Evolutionary conservation across 1,139 yeast genomes (phyloP), one percentile per base, ranked within the genome.

Genomic region (Pichia sp.): DNA sequence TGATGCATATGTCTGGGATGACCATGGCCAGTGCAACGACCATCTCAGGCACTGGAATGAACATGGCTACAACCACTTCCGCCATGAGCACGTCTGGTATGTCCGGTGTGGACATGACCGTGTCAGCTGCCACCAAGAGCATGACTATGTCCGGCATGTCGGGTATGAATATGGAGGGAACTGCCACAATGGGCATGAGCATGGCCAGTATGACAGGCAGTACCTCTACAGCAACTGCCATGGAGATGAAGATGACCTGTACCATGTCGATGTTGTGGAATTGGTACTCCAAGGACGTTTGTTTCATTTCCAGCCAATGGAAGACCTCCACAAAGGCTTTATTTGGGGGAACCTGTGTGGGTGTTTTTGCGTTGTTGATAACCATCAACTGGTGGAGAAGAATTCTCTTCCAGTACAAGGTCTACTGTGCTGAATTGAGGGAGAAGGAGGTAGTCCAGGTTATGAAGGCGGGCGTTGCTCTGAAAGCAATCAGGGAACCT

Each of bases 341-440:
- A 66, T 84, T 85, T 72, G 90, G 86, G 8, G 90, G 89, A 10
- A 75, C 87, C 0, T 85, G 90, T 68, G 73, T 85, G 45, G 89
- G 88, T 10, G 81, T 81, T 4, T 79, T 83, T 64, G 70, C 77
- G 32, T 67, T 85, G 55, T 84, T 81, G 4, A 67, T 83, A 42
- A 75, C 77, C 7, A 72, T 82, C 11, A 84, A 82, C 63, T 77
- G 84, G 79, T 68, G 82, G 54, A 78, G 80, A 61, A 72, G 88
- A 32, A 66, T 79, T 36, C 73, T 79, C 47, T 72, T 82, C 47
- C 87, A 83, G 61, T 81, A 79, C 58, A 84, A 78, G 63, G 60
- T 68, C 11, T 69, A 72, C 45, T 63, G 78, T 30, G 67, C 71
- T 6, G 63, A 65, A 26, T 40, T 57, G 8, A 55, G 61, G 46